Conservation (phyloP, 352 stramenopile genomes). For the Nannochloropsis limnetica region DNA sequence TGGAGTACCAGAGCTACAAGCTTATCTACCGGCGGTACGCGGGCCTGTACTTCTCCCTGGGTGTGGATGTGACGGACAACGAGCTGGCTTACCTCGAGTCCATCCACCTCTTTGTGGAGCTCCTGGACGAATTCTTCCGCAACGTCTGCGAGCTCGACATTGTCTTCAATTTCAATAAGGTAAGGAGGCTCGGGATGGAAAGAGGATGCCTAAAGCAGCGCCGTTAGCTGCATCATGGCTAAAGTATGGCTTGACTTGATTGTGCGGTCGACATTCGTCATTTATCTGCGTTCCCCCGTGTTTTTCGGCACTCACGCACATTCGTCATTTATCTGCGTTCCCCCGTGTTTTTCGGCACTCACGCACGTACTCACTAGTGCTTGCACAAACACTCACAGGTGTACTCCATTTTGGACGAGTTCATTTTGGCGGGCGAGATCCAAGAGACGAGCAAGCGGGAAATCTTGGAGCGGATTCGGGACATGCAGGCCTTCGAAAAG, state of each 20-base stretch:
- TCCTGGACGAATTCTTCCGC: slow-evolving; percentile 94
- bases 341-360: neutral
- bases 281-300: neutral
- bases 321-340: neutral
- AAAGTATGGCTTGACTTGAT: neutral
- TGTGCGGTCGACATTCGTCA: neutral
- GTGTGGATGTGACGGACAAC: slow-evolving; percentile 88
- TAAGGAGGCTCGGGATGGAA: slow-evolving; percentile 36
- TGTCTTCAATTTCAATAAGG: slow-evolving; percentile 89
- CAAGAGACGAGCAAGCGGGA: slow-evolving; percentile 79
- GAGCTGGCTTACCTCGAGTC: slow-evolving; percentile 93
- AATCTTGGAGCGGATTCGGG: slow-evolving; percentile 78
- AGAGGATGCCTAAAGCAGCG: neutral
- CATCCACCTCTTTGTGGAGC: slow-evolving; percentile 96
- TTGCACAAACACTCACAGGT: slow-evolving; percentile 54
- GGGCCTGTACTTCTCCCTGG: slow-evolving; percentile 86
- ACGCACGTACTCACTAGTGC: neutral
- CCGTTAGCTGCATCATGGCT: neutral
- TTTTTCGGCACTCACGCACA: neutral
- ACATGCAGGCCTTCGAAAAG: slow-evolving; percentile 80
- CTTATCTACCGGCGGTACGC: slow-evolving; percentile 97
- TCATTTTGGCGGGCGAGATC: slow-evolving; percentile 82
- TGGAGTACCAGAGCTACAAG: slow-evolving; percentile 86
- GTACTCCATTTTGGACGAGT: slow-evolving; percentile 86
- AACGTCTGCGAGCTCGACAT: slow-evolving; percentile 96